Evolutionary conservation across 2,329 filamentous ascomycete genomes (phyloP), one percentile per base, ranked within the genome.

Genomic region (Aschersonia sp.): DNA sequence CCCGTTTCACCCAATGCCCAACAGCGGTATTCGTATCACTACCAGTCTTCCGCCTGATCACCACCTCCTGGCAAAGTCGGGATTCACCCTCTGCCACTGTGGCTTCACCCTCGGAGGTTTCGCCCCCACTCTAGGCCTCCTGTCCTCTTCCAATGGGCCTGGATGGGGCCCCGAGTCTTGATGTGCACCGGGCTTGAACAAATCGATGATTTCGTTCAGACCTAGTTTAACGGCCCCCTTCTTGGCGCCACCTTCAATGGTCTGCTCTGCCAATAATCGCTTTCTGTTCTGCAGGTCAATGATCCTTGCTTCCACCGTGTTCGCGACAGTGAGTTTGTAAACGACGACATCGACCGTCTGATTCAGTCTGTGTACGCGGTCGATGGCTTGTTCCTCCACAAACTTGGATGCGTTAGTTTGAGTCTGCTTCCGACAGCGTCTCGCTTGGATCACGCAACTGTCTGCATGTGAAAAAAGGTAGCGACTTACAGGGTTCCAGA

Each of bases 321-420:
- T 75, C 54, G 79, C 78, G 51, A 98, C 82, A 2, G 88, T 95
- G 57, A 98, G 78, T 58, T 92, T 94, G 72, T 95, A 98, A 53
- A 98, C 87, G 48, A 90, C 79, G 35, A 98, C 92, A 60, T 97
- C 89, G 41, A 90, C 76, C 1, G 87, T 96, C 66, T 98, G 92
- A 41, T 94, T 97, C 47, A 98, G 82, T n/a, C 92, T 87, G 62
- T 98, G 92, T 30, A 98, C 92, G 47, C 92, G 87, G 65, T 98
- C 92, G 56, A 98, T 98, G 45, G 92, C 92, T 71, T 98, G 92
- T 63, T 98, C 92, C 70, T 98, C 92, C 35, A 98, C 87, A 60
- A 98, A 98, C 77, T 86, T 55, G n/a, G 48, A 31, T 47, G 42
- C 33, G 52, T 54, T 46, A 54, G 49, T 44, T 11, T 46, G 44